Base-by-base conservation (phyloP, 768 basidiomycete genomes). In the Gymnopilus dilepis region DNA sequence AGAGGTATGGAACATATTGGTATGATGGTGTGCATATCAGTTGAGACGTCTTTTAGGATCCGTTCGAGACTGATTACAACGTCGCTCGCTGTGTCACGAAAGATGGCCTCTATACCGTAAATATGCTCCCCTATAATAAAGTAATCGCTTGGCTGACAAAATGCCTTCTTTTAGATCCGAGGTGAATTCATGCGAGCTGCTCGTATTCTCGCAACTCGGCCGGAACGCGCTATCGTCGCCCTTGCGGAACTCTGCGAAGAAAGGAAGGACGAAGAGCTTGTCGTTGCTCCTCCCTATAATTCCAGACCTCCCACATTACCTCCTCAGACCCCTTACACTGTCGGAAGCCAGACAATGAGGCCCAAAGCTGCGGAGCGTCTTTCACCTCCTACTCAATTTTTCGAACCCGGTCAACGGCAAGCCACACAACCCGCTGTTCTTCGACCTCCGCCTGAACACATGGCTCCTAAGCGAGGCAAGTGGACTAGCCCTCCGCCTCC, bases 141-240 rank as follows among this genome's bases (percentile, higher is more conserved):
- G 28, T 52, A 43, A 22, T 28, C 38, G 51, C 17, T 47, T 63
- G 22, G 53, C 65, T 65, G 37, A 69, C 31, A 47, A 19, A 17
- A 8, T 40, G n/a, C 5, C 22, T 19, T 31, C 42, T 30, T 45
- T 7, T 66, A 98, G 96, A 95, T 99, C 70, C 95, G 97, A 13
- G 96, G 97, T 8, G 97, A 99, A 78, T 97, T 99, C 74, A 97
- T 97, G 94, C 90, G 97, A 34, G 97, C 96, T 4, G 88, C 90
- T 22, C 84, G 95, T 58, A 92, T 99, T 59, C 80, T 99, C 33
- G 82, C 88, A 11, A 78, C 82, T 64, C 89, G 90, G 30, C 94
- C 92, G 1, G 91, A 91, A 57, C 88, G 92, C 51, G 93, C 92
- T 7, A 86, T 91, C 31, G 75, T 90, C 19, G 91, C 93, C 4